Evolutionary conservation across 2,329 filamentous ascomycete species (phyloP), one percentile per base, ranked within the genome.

Genomic region (Cercospora nicotianae): DNA sequence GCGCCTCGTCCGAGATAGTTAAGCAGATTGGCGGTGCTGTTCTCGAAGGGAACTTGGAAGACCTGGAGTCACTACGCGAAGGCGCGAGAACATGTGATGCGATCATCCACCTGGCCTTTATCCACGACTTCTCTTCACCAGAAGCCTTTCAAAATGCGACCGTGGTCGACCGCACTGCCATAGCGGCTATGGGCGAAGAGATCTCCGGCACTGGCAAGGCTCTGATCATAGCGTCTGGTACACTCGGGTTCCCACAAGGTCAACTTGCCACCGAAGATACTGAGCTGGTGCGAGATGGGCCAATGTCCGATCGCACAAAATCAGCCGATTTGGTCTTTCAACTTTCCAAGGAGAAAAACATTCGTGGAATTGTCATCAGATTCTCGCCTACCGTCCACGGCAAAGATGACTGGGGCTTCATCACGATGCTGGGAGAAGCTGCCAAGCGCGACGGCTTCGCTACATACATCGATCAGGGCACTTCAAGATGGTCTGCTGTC

Each of bases 371-470:
- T 18, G 69, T 74, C 7, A 73, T 85, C 5, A 78, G 82, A 0
- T 75, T 84, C 0, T 75, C 82, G 3, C 81, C 81, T 0, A 83
- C 75, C 28, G 82, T 84, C 0, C 83, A 84, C 69, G 83, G 83
- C 2, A 77, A 76, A 12, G 81, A 78, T 1, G 81, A 79, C 9
- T 79, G 78, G 65, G 78, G 78, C 3, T 74, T 77, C 28, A 74
- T 82, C 26, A 60, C 66, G n/a, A 69, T 79, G 63, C 76, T 81
- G 64, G 77, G 80, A 73, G 18, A 68, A 10, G 70, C 75, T 4
- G 77, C 76, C 9, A 75, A 71, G 13, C 65, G 74, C 55, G 72
- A 70, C 28, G 79, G 80, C 5, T 71, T 73, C 36, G 72, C 75
- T 1, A 58, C 71, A 5, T 74, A 78, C 64, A 67, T 82, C 69